Evolutionary conservation across 805 yeast species (phyloP), one percentile per base, ranked within the genome.

Genomic region (Candida endomychidarum): DNA sequence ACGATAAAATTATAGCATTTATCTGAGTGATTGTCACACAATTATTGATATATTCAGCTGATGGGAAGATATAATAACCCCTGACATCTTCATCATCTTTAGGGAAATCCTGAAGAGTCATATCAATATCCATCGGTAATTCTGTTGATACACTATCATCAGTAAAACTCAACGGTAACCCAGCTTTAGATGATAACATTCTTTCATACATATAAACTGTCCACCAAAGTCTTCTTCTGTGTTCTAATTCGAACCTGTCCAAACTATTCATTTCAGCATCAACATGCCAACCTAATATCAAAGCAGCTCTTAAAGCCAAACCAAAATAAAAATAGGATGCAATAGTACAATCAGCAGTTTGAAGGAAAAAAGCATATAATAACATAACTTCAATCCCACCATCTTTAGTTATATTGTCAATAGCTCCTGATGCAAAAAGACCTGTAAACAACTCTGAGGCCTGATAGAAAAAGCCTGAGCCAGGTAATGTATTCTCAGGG

Each of bases 301-400:
- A 64, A 6, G 88, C 80, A 0, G 90, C 80, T 42, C 90, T 67
- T 25, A 85, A 58, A 0, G 91, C 91, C 43, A 81, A 71, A 2
- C 90, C 90, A 60, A 85, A 83, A 58, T 84, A 85, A 53, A 85
- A 83, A 51, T 85, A 85, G 3, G 90, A 83, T 0, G 90, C 85
- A 6, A 84, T 81, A 1, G 90, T 85, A 53, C 89, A 83, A 55
- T 85, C 95, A 0, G 91, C 91, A 19, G 85, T 91, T 57, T 85
- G 95, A 21, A 85, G 62, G 55, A 82, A 85, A 52, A 85, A 85
- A 0, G 91, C 91, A 61, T 84, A 84, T 12, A 85, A 61, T 18
- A 85, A 58, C 65, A 83, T 67, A 2, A 83, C 88, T 56, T 85
- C 95, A 16, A 85, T 75, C 43, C 90, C 89, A 26, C 91, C 90